Conservation (phyloP, 192 early-diverging fungal species). For the Allomyces arbusculus region DNA sequence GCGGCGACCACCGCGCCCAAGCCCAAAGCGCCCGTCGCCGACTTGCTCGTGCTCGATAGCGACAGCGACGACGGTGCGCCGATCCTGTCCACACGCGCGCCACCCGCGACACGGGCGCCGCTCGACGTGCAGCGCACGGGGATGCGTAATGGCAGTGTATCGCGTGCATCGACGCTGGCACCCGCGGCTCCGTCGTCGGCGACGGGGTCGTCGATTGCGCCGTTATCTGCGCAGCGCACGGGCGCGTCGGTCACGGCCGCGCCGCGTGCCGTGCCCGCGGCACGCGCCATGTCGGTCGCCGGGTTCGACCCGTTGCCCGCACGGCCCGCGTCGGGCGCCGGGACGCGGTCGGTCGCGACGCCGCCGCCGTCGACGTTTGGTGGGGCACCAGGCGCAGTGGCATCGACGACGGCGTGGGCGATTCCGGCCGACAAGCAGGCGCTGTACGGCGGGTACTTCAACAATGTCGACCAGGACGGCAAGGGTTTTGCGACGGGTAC, state of each 20-base stretch:
- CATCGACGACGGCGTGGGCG: neutral
- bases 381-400: neutral
- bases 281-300: too few species aligned
- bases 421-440: neutral
- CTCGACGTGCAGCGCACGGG: neutral
- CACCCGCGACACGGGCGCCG: too few species aligned
- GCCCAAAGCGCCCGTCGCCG: neutral
- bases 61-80: neutral
- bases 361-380: neutral
- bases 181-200: too few species aligned
- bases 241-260: neutral
- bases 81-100: too few species aligned
- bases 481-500: neutral
- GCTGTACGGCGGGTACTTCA: neutral
- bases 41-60: neutral
- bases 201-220: neutral
- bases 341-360: neutral
- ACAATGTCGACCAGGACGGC: neutral
- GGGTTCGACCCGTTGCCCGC: neutral
- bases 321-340: neutral
- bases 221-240: neutral
- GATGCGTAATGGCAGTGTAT: too few species aligned
- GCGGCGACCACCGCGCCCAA: neutral
- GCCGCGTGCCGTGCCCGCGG: neutral
- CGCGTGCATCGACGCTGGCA: too few species aligned